phyloP scores from a whole-genome alignment of 805 yeast species.

The Cyberlindnera nakhonratchasimensis region DNA sequence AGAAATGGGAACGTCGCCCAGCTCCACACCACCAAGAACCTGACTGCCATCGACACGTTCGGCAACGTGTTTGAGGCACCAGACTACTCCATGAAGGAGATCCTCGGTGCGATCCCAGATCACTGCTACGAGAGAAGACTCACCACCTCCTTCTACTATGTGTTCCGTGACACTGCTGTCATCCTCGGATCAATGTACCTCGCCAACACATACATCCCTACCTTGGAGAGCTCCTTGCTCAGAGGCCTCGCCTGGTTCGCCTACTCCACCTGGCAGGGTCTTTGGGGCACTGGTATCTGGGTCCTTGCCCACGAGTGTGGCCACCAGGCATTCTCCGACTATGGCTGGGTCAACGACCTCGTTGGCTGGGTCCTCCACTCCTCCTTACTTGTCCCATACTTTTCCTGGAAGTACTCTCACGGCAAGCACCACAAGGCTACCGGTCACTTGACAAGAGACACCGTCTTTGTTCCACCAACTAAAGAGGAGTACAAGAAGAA shows the following conservation, averaged over 20 bases:
- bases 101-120: slow-evolving; percentile 54
- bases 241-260: slow-evolving; percentile 43
- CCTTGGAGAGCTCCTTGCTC: slow-evolving; percentile 30
- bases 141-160: slow-evolving; percentile 47
- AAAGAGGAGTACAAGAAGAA: slow-evolving; percentile 40
- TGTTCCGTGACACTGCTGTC: slow-evolving; percentile 47
- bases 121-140: slow-evolving; percentile 57
- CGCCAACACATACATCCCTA: slow-evolving; percentile 43
- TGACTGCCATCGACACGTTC: slow-evolving; percentile 43
- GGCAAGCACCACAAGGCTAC: slow-evolving; percentile 63
- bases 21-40: slow-evolving; percentile 20
- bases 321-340: slow-evolving; percentile 58
- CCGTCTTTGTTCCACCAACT: slow-evolving; percentile 56
- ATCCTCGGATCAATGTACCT: slow-evolving; percentile 30
- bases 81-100: slow-evolving; percentile 57
- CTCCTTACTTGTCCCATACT: slow-evolving; percentile 54
- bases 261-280: slow-evolving; percentile 40
- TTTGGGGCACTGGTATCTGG: slow-evolving; percentile 58
- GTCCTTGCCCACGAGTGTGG: slow-evolving; percentile 65
- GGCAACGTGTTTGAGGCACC: slow-evolving; percentile 59
- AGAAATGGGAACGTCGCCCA: slow-evolving; percentile 23
- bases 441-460: slow-evolving; percentile 56
- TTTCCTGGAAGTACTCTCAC: slow-evolving; percentile 60
- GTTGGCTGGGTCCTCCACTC: slow-evolving; percentile 63
- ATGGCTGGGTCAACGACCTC: slow-evolving; percentile 47